Base-by-base conservation (phyloP, 495 filamentous ascomycete genomes). In the Penicillium lagena region DNA sequence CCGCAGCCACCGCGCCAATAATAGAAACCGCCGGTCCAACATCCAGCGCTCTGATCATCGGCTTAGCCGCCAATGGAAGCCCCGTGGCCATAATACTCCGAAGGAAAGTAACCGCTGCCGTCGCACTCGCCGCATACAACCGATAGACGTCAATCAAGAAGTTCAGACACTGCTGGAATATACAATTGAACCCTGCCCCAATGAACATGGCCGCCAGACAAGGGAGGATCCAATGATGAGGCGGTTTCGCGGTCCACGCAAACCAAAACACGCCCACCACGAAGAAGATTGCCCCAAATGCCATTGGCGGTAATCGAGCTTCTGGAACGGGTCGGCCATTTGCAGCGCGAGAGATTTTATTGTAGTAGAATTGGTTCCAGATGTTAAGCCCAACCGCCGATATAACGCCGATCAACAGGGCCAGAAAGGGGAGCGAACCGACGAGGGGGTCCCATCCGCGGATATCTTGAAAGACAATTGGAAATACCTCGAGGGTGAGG, bases 241-340 rank as follows among this genome's bases (percentile, higher is more conserved):
- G 47, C 8, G 59, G 56, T 11, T 46, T 45, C 5, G 61, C 63
- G 0, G 65, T 66, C 63, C 68, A 70, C 17, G 63, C 66, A 43
- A 75, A 72, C 50, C 65, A 71, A 41, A 73, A 73, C 27, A 75
- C 46, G 7, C 68, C 75, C 1, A 51, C 56, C 0, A 70, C 59
- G 39, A 80, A 71, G 35, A 75, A 54, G 13, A 79, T 27, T 1
- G 64, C 73, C 1, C 76, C 76, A 12, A 73, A 42, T 11, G 67
- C 63, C 68, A 80, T 78, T 0, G 77, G 76, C 7, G 53, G 50
- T 2, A 66, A 43, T 11, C 62, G 54, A 9, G 57, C 63, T 45
- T 69, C 64, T 0, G 62, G 59, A 8, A 67, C 64, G 2, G 56
- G 34, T 15, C 41, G 50, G 1, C 56, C 54, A 31, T 53, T 45